phyloP scores from a whole-genome alignment of 2,329 filamentous ascomycete species.

The Pseudogymnoascus sp. region DNA sequence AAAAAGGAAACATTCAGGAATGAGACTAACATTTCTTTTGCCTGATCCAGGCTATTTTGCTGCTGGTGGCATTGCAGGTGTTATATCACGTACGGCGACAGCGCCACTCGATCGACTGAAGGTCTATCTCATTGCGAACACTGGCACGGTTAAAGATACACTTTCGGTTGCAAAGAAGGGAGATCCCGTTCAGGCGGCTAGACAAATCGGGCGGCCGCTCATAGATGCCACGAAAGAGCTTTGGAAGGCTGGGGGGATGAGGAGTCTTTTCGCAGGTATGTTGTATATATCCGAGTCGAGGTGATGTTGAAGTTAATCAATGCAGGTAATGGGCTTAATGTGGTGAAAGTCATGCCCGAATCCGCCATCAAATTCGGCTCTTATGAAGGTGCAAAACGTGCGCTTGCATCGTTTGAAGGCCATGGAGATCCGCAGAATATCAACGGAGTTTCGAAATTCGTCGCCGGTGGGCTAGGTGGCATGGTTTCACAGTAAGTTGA shows the following conservation, averaged over 20 bases:
- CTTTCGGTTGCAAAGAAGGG: conserved; percentile 62
- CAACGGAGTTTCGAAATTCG: conserved; percentile 76
- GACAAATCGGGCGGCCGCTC: conserved; percentile 60
- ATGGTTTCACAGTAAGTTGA: conserved; percentile 77
- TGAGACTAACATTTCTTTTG: conserved; percentile 35
- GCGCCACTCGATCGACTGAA: conserved; percentile 94
- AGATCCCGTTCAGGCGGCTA: conserved; percentile 53
- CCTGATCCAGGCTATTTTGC: conserved; percentile 95
- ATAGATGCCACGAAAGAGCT: conserved; percentile 65
- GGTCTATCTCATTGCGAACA: conserved; percentile 94
- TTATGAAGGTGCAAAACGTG: conserved; percentile 89
- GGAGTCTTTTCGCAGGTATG: conserved; percentile 87
- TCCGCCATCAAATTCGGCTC: conserved; percentile 97
- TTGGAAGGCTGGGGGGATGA: conserved; percentile 76
- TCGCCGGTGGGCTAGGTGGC: conserved; percentile 82
- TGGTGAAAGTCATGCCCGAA: conserved; percentile 97
- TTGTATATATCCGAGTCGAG: neutral
- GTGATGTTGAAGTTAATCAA: conserved; percentile 17
- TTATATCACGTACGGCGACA: conserved; percentile 88
- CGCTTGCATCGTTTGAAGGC: conserved; percentile 77
- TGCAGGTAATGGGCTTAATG: conserved; percentile 87
- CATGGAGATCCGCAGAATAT: conserved; percentile 74
- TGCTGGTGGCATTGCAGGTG: conserved; percentile 89
- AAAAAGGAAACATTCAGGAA: conserved; percentile 14
- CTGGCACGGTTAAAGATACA: conserved; percentile 50